Evolutionary conservation across 2,329 filamentous ascomycete genomes (phyloP).

Genomic region (Xylariaceae sp.): DNA sequence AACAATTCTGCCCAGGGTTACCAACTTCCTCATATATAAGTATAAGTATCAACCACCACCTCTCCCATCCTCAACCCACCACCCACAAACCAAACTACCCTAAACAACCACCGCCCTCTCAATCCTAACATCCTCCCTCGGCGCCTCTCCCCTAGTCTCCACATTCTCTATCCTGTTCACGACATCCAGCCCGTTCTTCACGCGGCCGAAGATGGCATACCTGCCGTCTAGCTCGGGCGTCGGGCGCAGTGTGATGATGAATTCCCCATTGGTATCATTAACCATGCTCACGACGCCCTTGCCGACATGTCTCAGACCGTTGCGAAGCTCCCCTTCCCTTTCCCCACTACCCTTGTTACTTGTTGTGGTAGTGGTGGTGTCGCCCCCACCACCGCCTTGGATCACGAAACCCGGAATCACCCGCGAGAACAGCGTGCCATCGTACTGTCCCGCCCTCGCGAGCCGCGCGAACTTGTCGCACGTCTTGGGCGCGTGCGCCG

Average conservation of each 20-base stretch:
- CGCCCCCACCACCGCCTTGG: conserved; percentile 89
- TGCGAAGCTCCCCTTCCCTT: conserved; percentile 86
- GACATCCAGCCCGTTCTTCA: conserved; percentile 76
- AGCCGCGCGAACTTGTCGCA: conserved; percentile 85
- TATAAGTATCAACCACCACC: too few species aligned
- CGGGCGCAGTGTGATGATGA: conserved; percentile 90
- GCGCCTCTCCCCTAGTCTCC: conserved; percentile 80
- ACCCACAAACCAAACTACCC: too few species aligned
- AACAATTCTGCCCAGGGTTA: too few species aligned
- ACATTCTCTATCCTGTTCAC: conserved; percentile 85
- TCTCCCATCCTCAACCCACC: conserved; percentile 37
- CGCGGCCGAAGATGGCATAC: conserved; percentile 92
- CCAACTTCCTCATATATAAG: too few species aligned
- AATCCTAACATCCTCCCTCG: conserved; percentile 77
- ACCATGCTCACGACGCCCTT: conserved; percentile 96
- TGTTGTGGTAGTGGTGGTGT: conserved; percentile 80
- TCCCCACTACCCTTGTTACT: conserved; percentile 83
- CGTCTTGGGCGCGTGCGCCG: conserved; percentile 77
- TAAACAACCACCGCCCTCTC: conserved; percentile 66
- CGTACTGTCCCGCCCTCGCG: conserved; percentile 79
- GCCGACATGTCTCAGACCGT: conserved; percentile 79
- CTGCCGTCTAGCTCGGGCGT: conserved; percentile 96
- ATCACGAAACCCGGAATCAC: conserved; percentile 97
- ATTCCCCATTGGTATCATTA: conserved; percentile 96
- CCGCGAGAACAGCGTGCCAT: conserved; percentile 81